A percentile compares a stretch with the other conserved stretches of the same genome.
Conservation (phyloP, 1,284 basidiomycete species). For the Filobasidium uniguttulatum region DNA sequence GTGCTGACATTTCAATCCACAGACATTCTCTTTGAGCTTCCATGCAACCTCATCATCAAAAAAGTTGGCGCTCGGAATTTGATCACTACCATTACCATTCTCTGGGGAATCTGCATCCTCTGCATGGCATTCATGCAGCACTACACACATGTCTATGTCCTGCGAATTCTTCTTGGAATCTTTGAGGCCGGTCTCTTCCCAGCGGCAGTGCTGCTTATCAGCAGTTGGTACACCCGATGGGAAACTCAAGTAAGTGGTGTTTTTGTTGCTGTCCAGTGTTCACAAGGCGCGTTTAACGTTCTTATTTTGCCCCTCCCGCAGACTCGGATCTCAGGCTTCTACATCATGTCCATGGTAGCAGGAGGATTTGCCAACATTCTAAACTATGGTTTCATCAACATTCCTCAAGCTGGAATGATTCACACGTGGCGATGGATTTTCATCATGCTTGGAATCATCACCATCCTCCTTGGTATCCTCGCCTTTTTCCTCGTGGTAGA, state of each 20-base stretch:
- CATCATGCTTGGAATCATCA: conserved; percentile 25
- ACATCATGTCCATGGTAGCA: conserved; percentile 27
- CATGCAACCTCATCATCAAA: conserved; percentile 26
- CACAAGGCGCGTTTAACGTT: too few relatives aligned
- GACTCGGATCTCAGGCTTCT: conserved; percentile 5
- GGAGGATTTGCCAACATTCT: conserved; percentile 38
- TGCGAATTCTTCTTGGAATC: conserved; percentile 35
- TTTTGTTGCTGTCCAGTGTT: too few relatives aligned
- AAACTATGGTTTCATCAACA: conserved; percentile 29
- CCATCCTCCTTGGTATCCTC: conserved; percentile 29
- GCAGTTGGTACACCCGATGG: conserved; percentile 39
- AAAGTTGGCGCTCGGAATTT: conserved; percentile 35
- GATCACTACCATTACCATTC: conserved; percentile 24
- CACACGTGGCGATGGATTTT: conserved; percentile 30
- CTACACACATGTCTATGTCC: conserved; percentile 32
- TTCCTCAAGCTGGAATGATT: conserved; percentile 20
- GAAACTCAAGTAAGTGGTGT: conserved; percentile 31
- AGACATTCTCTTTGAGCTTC: conserved; percentile 34
- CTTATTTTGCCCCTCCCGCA: background rate
- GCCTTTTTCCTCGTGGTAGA: conserved; percentile 29
- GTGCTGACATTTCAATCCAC: background rate
- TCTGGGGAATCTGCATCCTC: conserved; percentile 37
- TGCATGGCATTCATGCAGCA: conserved; percentile 29
- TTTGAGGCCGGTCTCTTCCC: conserved; percentile 33
- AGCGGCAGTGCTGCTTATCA: conserved; percentile 35